These are phyloP conservation scores for Fusarium floridanum DNA, from an alignment of 2,329 filamentous ascomycete genomes.

Conservation along the genomic window DNA sequence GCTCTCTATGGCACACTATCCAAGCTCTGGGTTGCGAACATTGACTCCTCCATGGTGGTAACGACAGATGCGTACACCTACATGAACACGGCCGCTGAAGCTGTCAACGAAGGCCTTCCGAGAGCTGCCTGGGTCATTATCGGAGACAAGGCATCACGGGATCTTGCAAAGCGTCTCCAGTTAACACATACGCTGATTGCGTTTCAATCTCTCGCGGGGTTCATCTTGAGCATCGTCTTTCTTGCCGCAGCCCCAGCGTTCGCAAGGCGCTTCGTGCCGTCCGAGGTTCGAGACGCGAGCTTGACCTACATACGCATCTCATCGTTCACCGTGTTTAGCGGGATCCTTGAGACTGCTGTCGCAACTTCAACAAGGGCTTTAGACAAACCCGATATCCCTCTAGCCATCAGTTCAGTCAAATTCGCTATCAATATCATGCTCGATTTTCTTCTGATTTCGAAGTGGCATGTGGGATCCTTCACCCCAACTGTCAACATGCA, in stretches of 20 bases:
- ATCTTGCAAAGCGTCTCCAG: conserved; percentile 63
- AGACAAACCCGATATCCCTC: conserved; percentile 76
- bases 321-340: conserved; percentile 72
- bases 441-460: conserved; percentile 75
- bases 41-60: conserved; percentile 65
- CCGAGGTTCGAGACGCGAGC: conserved; percentile 66
- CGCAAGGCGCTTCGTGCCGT: conserved; percentile 73
- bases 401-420: conserved; percentile 74
- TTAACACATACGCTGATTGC: conserved; percentile 74
- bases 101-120: conserved; percentile 79
- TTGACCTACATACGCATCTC: conserved; percentile 75
- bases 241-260: conserved; percentile 66
- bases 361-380: conserved; percentile 72
- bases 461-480: conserved; percentile 68
- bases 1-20: conserved; percentile 76
- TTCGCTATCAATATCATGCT: conserved; percentile 76
- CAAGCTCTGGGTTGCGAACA: conserved; percentile 78
- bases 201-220: conserved; percentile 69
- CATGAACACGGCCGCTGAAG: conserved; percentile 74
- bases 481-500: conserved; percentile 73
- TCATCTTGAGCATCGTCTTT: conserved; percentile 72
- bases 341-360: conserved; percentile 73
- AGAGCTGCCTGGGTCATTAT: conserved; percentile 77
- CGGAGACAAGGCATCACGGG: conserved; percentile 70
- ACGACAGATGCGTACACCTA: conserved; percentile 71